Evolutionary conservation across 1,284 basidiomycete genomes (phyloP).

Genomic region (Papiliotrema laurentii): DNA sequence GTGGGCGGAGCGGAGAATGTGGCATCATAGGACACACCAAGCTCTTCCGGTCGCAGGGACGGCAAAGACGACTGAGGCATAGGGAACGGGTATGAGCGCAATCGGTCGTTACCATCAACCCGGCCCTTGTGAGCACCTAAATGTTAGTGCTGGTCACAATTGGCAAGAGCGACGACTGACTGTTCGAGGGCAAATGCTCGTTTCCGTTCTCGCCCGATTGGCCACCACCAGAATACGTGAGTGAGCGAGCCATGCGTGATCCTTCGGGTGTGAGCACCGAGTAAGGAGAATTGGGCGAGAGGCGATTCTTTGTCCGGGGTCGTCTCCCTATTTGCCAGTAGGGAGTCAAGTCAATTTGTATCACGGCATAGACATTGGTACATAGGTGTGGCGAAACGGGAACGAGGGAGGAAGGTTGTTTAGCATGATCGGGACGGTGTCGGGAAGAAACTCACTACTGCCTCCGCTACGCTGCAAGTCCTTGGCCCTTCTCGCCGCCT

Average conservation of each 20-base stretch:
- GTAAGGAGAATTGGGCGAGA: slow-evolving; percentile 3
- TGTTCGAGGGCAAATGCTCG: too few species aligned
- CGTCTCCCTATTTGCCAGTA: neutral
- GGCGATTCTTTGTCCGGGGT: neutral
- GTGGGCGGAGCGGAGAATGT: neutral
- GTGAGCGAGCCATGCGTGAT: neutral
- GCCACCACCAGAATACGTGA: neutral
- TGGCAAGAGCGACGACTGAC: too few species aligned
- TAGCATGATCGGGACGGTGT: neutral
- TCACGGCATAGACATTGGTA: neutral
- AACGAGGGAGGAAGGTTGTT: neutral
- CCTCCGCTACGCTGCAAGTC: slow-evolving; percentile 8
- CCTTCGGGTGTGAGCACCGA: neutral
- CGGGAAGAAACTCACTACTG: neutral
- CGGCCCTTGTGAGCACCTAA: too few species aligned
- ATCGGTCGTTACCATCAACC: slow-evolving; percentile 2
- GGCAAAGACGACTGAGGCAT: slow-evolving; percentile 7
- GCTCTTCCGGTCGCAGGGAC: slow-evolving; percentile 4
- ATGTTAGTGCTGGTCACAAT: too few species aligned
- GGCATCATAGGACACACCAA: neutral
- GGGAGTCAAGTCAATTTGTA: too few species aligned
- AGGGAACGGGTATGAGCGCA: slow-evolving; percentile 10
- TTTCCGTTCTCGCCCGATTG: too few species aligned
- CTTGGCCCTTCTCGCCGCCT: slow-evolving; percentile 25
- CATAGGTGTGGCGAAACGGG: neutral